A percentile compares a stretch with the other conserved stretches of the same genome.
phyloP scores from a whole-genome alignment of 2,329 filamentous ascomycete species.

The Lasiodiplodia citricola region DNA sequence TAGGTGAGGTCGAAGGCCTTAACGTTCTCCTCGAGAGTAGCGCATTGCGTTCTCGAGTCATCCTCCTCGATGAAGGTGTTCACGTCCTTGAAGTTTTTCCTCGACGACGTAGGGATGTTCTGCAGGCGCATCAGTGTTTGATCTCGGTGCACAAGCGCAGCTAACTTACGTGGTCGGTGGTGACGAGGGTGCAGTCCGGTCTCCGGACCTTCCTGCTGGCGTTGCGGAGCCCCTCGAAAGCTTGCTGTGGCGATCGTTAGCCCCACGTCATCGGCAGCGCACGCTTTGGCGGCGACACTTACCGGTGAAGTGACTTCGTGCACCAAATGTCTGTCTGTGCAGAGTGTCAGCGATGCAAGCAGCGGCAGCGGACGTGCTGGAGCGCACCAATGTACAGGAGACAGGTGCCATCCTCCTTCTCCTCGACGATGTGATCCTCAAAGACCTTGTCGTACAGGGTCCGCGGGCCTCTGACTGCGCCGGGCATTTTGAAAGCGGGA shows the following conservation, averaged over 20 bases:
- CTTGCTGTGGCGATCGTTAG: slow-evolving; percentile 67
- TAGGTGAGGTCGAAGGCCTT: slow-evolving; percentile 96
- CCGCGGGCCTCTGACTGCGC: slow-evolving; percentile 71
- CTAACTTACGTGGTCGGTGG: slow-evolving; percentile 85
- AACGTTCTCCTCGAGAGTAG: slow-evolving; percentile 96
- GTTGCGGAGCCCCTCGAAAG: slow-evolving; percentile 93
- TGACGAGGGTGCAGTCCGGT: slow-evolving; percentile 95
- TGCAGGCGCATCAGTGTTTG: slow-evolving; percentile 43
- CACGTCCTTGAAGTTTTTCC: slow-evolving; percentile 93
- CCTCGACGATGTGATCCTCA: slow-evolving; percentile 89
- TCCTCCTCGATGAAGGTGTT: slow-evolving; percentile 92
- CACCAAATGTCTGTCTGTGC: slow-evolving; percentile 85
- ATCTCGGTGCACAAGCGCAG: slow-evolving; percentile 30
- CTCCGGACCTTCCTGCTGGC: slow-evolving; percentile 85
- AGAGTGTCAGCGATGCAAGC: slow-evolving; percentile 34
- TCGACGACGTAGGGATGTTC: slow-evolving; percentile 92
- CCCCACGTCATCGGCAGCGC: slow-evolving; percentile 2
- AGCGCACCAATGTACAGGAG: slow-evolving; percentile 87
- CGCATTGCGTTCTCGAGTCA: slow-evolving; percentile 90
- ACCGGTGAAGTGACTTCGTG: slow-evolving; percentile 98
- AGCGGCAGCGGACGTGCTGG: background rate
- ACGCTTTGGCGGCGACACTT: slow-evolving; percentile 44
- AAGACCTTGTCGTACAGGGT: slow-evolving; percentile 99
- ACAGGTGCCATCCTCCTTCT: slow-evolving; percentile 91
- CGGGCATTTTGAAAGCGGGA: slow-evolving; percentile 68